Base-by-base conservation (phyloP, 768 basidiomycete species). In the Lactarius trivialis region DNA sequence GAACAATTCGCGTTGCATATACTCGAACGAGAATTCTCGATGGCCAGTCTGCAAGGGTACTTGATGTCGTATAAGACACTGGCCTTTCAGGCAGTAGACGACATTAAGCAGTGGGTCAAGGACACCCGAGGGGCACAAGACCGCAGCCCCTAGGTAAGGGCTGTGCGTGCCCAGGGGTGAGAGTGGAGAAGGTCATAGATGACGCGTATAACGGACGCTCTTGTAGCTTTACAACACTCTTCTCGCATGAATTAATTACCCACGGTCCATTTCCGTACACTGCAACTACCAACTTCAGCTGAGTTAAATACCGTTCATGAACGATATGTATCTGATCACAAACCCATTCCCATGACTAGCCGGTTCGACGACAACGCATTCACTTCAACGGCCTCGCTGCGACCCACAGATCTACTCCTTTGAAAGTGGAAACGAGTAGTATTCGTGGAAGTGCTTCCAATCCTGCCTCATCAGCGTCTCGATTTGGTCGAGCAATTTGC, bases 41-140 rank as follows among this genome's bases (percentile, higher is more conserved):
- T 79, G 71, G 77, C 80, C 9, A 71, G 72, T 49, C 69, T 82
- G 14, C 79, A 80, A 66, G 82, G 85, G 4, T 89, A 84, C 70
- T 71, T 91, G 63, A 88, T 92, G 85, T 72, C 75, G 21, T 81
- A 86, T 75, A 89, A 90, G 71, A 76, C 74, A 7, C 72, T 79
- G 4, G 87, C 89, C 0, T 71, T 75, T 62, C 79, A 78, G 15
- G 88, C 88, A 8, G 78, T 84, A 14, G 71, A 72, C 28, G 76
- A 77, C 3, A 71, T 77, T 7, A 68, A 67, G 11, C 71, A 60
- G 9, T 88, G 85, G 82, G 76, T 85, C 11, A 77, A 79, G 61
- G 76, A 76, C 66, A 79, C 83, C 63, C 67, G 70, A 39, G 60
- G 55, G 8, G 45, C 43, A 32, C 67, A 57, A 69, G 68, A 78